phyloP scores from a whole-genome alignment of 2,329 filamentous ascomycete genomes.

The Scedosporium minutisporum region DNA sequence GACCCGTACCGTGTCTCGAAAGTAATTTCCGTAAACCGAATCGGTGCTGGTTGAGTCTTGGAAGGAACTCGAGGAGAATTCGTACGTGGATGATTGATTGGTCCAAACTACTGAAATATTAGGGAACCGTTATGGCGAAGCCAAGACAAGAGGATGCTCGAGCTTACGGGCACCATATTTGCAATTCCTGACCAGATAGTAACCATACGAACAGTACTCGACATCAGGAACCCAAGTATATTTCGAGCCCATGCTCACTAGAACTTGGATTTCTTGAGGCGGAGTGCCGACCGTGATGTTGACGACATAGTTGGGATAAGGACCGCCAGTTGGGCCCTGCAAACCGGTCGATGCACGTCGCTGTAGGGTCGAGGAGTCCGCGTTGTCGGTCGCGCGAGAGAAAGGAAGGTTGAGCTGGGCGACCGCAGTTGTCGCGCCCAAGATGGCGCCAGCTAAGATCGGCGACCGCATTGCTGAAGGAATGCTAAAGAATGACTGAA shows the following conservation, averaged over 20 bases:
- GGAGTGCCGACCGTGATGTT: conserved; percentile 56
- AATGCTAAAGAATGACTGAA: not conserved
- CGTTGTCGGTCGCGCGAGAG: not conserved
- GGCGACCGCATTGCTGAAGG: not conserved
- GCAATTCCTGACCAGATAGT: not conserved
- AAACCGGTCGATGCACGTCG: not conserved
- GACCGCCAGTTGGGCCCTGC: not conserved
- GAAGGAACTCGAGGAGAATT: conserved; percentile 64
- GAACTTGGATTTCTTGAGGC: conserved; percentile 44
- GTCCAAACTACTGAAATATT: conserved; percentile 35
- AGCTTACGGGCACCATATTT: not conserved
- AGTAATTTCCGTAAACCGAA: conserved; percentile 64
- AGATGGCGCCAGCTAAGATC: not conserved
- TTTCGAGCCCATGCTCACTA: conserved; percentile 59
- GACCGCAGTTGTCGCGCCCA: not conserved
- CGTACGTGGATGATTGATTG: conserved; percentile 66
- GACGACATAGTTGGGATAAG: conserved; percentile 39
- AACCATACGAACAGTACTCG: conserved; percentile 23
- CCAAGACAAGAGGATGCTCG: conserved; percentile 4
- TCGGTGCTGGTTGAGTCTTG: conserved; percentile 66
- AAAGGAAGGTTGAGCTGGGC: conserved; percentile 2
- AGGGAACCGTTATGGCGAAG: not conserved
- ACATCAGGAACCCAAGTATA: conserved; percentile 53
- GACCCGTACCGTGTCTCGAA: conserved; percentile 59
- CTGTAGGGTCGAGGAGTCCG: not conserved